Evolutionary conservation across 495 filamentous ascomycete genomes (phyloP).

Genomic region (Hypoxylon trugodes): DNA sequence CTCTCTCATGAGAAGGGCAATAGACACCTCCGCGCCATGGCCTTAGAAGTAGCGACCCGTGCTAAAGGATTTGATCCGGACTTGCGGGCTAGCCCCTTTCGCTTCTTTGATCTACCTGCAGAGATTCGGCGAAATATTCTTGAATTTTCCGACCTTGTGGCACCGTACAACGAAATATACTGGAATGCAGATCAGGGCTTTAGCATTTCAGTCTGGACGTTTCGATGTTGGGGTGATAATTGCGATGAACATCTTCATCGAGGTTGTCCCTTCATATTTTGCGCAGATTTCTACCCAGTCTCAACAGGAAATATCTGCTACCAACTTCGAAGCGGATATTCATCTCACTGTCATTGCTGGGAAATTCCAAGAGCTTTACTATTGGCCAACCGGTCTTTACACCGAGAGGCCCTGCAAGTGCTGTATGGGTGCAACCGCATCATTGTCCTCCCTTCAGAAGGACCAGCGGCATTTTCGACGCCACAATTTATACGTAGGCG

Average conservation of each 20-base stretch:
- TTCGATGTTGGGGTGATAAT: neutral
- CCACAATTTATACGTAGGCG: neutral
- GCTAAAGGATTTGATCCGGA: neutral
- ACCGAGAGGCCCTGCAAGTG: neutral
- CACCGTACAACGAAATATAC: neutral
- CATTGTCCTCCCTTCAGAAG: neutral
- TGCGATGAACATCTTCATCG: neutral
- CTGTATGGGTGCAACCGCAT: neutral
- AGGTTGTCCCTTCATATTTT: neutral
- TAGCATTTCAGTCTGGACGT: neutral
- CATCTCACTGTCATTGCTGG: constrained; percentile 13
- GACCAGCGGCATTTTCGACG: neutral
- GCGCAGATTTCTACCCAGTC: neutral
- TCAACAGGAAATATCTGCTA: neutral
- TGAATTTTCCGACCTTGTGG: constrained; percentile 9
- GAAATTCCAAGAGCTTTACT: neutral
- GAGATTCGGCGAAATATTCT: constrained; percentile 8
- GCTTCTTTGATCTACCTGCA: constrained; percentile 5
- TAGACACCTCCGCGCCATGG: neutral
- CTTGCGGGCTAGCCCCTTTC: neutral
- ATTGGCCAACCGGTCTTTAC: neutral
- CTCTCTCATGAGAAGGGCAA: neutral
- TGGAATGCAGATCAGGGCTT: constrained; percentile 3
- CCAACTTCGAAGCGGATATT: constrained; percentile 1
- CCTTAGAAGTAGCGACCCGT: neutral